A percentile compares a stretch with the other conserved stretches of the same genome.
These are phyloP conservation scores for Ascochyta rabiei DNA, from an alignment of 2,329 filamentous ascomycete genomes.

Conservation along the genomic window DNA sequence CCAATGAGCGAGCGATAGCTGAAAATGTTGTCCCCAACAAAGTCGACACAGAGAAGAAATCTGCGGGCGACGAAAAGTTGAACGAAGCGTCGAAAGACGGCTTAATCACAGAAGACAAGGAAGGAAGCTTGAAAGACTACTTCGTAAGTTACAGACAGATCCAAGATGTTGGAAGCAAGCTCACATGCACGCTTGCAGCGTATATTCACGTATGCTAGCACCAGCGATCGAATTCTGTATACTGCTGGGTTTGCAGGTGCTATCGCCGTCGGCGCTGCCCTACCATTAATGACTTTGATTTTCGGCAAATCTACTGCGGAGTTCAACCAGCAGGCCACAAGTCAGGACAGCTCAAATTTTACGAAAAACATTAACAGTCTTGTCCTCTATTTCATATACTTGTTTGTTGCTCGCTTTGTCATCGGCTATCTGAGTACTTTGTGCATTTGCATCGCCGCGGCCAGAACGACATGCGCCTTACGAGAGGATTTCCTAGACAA, in stretches of 20 bases:
- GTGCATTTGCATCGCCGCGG: slow-evolving; percentile 74
- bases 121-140: too few species aligned
- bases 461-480: slow-evolving; percentile 50
- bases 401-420: slow-evolving; percentile 52
- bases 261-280: slow-evolving; percentile 71
- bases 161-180: background rate
- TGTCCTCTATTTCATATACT: slow-evolving; percentile 35
- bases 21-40: too few species aligned
- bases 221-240: slow-evolving; percentile 7
- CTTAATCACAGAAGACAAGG: too few species aligned
- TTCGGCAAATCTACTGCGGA: slow-evolving; percentile 26
- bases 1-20: too few species aligned
- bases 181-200: background rate
- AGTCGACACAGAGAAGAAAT: too few species aligned
- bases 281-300: slow-evolving; percentile 73
- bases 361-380: slow-evolving; percentile 14
- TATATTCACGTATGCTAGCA: slow-evolving; percentile 18
- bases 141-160: too few species aligned
- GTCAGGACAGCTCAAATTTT: slow-evolving; percentile 9
- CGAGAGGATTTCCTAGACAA: slow-evolving; percentile 66
- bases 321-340: slow-evolving; percentile 20
- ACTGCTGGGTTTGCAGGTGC: slow-evolving; percentile 42
- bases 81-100: too few species aligned
- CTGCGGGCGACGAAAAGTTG: too few species aligned
- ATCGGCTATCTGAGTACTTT: slow-evolving; percentile 77